phyloP scores from a whole-genome alignment of 225 moss, liverwort and hornwort genomes.

The Bryoerythrophyllum caledonicum region DNA sequence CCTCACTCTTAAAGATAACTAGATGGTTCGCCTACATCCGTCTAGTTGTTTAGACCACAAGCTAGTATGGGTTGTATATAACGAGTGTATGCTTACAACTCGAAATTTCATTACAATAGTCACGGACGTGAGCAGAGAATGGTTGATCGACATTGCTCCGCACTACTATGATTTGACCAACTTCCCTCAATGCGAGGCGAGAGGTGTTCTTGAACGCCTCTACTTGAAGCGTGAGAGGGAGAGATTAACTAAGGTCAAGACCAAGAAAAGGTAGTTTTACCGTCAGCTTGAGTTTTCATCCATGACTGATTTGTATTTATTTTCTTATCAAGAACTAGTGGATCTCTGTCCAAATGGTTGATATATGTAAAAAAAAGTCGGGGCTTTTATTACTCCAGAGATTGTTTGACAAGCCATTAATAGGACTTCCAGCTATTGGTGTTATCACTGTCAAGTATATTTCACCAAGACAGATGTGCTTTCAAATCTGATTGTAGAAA shows the following conservation, averaged over 20 bases:
- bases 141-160: conserved; percentile 95
- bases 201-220: conserved; percentile 81
- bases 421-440: not conserved
- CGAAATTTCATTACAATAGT: conserved; percentile 96
- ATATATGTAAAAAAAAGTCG: not conserved
- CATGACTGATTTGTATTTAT: too few relatives aligned
- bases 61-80: conserved; percentile 98
- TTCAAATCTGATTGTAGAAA: too few relatives aligned
- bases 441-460: not conserved
- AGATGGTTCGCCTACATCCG: conserved; percentile 99
- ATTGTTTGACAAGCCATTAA: not conserved
- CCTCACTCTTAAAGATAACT: conserved; percentile 95
- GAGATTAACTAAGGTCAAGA: conserved; percentile 72
- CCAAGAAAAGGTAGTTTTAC: conserved; percentile 51
- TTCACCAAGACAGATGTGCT: not conserved
- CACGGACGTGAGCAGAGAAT: conserved; percentile 89
- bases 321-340: too few relatives aligned
- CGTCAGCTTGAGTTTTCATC: not conserved
- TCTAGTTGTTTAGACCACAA: conserved; percentile 98
- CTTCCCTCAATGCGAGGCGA: conserved; percentile 95
- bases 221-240: conserved; percentile 92
- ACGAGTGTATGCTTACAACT: conserved; percentile 93
- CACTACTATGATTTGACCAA: conserved; percentile 95
- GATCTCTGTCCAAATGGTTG: not conserved
- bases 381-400: not conserved